Evolutionary conservation across 495 filamentous ascomycete species (phyloP), one percentile per base, ranked within the genome.

Genomic region (Penicillium waksmanii): DNA sequence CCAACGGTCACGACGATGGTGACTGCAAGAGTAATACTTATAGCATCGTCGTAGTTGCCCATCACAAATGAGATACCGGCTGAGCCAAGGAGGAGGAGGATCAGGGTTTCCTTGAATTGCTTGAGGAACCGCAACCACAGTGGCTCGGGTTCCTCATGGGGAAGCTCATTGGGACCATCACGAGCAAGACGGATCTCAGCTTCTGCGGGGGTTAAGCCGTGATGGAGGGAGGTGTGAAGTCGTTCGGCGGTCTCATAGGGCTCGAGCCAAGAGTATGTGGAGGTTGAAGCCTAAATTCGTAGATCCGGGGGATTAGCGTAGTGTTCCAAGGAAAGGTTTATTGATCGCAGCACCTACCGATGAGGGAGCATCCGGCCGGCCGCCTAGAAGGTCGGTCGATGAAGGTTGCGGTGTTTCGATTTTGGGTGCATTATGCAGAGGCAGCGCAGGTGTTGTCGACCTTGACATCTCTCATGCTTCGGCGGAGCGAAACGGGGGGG

Each of bases 1-100:
- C 92, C 95, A 52, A 98, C 95, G 1, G 90, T 90, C 38, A 98
- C 93, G 17, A 99, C 95, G 68, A 99, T 98, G 46, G 92, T 95
- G 7, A 99, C 95, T 2, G 95, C 95, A 34, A 96, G 84, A 2
- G 94, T 79, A 66, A 99, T 99, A 73, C 93, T 97, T 65, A 98
- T 77, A 5, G 96, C 96, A 78, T 99, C 95, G 63, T 97, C 93
- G 75, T 88, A 86, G 68, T 99, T 98, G 27, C 95, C 93, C 82
- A 99, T 92, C 50, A 97, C 66, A 48, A 97, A 87, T 0, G 93
- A 97, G 42, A 96, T 86, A 6, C 83, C 89, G 0, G 95, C 93
- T n/a, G 94, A 97, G 7, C 81, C 87, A 5, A 99, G 85, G 12
- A 99, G 83, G n/a, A 99, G 85, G 11, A 98, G 73, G 38, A 99